phyloP scores from a whole-genome alignment of 2,329 filamentous ascomycete species.

The Arthrobotrys sphaeroides region DNA sequence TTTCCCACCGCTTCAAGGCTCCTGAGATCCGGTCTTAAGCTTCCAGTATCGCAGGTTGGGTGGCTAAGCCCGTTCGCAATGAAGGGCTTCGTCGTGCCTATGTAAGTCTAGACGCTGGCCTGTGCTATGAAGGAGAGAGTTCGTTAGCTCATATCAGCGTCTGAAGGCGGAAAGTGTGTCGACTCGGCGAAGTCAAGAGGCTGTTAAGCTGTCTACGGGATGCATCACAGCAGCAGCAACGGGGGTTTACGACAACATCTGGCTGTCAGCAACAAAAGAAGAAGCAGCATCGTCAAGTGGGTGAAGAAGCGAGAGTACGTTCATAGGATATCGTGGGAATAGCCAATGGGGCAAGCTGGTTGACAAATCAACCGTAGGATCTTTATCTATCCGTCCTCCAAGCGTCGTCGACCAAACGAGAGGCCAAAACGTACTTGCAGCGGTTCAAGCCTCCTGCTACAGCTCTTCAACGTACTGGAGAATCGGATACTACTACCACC shows the following conservation, averaged over 20 bases:
- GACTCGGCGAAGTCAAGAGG: conserved; percentile 25
- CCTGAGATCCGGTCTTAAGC: conserved; percentile 12
- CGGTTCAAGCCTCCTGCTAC: conserved; percentile 72
- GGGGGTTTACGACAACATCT: conserved; percentile 21
- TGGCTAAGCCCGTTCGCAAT: conserved; percentile 30
- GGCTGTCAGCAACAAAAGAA: conserved; percentile 15
- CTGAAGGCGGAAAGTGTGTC: conserved; percentile 32
- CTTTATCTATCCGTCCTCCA: conserved; percentile 87
- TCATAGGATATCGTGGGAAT: neutral
- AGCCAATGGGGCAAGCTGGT: neutral
- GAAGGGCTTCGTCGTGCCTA: conserved; percentile 44
- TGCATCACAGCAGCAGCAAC: conserved; percentile 25
- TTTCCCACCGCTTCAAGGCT: conserved; percentile 46
- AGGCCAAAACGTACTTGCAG: conserved; percentile 89
- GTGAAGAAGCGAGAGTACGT: conserved; percentile 49
- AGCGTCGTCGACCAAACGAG: conserved; percentile 88
- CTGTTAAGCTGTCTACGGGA: conserved; percentile 8
- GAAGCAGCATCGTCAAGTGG: conserved; percentile 32
- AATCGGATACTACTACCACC: conserved; percentile 25
- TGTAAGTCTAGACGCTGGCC: conserved; percentile 26
- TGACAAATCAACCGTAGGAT: conserved; percentile 68
- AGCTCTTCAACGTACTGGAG: neutral
- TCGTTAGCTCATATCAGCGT: neutral
- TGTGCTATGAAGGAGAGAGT: neutral
- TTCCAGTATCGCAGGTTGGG: conserved; percentile 1